Percentiles rank a stretch among this genome's conserved stretches.
These are phyloP conservation scores for Fomitopsis schrenkii DNA, from an alignment of 1,284 basidiomycete species.

Conservation along the genomic window DNA sequence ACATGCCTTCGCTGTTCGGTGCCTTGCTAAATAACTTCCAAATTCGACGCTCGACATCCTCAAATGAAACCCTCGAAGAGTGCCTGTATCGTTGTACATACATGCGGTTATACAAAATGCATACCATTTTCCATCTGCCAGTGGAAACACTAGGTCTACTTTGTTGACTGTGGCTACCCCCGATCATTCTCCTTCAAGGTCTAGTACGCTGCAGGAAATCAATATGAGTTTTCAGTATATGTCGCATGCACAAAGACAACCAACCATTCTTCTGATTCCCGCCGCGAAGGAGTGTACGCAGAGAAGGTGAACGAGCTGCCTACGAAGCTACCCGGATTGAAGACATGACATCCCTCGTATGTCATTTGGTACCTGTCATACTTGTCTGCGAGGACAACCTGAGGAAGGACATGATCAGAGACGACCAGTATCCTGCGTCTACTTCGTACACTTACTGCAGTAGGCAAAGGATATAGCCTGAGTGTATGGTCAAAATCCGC, in stretches of 20 bases:
- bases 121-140: too few relatives aligned
- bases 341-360: conserved; percentile 97
- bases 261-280: conserved; percentile 77
- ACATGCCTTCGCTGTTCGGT: not conserved
- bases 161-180: too few relatives aligned
- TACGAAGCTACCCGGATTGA: conserved; percentile 93
- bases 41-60: too few relatives aligned
- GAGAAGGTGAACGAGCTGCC: conserved; percentile 79
- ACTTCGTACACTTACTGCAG: conserved; percentile 54
- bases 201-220: not conserved
- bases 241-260: conserved; percentile 12
- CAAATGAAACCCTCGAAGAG: too few relatives aligned
- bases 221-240: too few relatives aligned
- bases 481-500: conserved; percentile 93
- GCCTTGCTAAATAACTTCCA: not conserved
- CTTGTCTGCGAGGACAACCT: conserved; percentile 96
- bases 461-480: conserved; percentile 93
- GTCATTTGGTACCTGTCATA: conserved; percentile 96
- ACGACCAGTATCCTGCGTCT: too few relatives aligned
- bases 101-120: too few relatives aligned
- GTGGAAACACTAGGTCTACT: too few relatives aligned
- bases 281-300: conserved; percentile 80
- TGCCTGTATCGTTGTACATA: too few relatives aligned
- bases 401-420: conserved; percentile 10
- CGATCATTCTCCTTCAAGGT: not conserved